Evolutionary conservation across 2,329 filamentous ascomycete species (phyloP).

Genomic region (Calonectria montana): DNA sequence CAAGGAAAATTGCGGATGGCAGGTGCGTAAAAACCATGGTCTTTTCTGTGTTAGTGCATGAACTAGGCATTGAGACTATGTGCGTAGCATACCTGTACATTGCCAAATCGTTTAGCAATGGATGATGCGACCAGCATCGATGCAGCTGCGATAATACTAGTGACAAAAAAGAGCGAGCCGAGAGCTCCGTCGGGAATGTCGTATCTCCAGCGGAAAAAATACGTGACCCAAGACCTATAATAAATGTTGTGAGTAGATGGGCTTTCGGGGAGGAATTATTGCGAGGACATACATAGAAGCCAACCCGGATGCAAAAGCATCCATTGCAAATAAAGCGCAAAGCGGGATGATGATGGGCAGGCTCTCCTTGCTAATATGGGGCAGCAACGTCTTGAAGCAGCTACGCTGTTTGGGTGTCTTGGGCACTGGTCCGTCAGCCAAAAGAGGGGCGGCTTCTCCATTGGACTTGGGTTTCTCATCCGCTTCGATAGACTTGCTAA

Average conservation of each 20-base stretch:
- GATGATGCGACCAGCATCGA: slow-evolving; percentile 66
- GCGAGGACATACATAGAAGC: slow-evolving; percentile 66
- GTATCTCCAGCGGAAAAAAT: slow-evolving; percentile 64
- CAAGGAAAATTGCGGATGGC: slow-evolving; percentile 73
- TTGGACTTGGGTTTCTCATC: slow-evolving; percentile 29
- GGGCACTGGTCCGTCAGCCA: slow-evolving; percentile 16
- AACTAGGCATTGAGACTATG: background rate
- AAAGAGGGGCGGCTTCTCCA: slow-evolving; percentile 43
- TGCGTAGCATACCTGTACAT: slow-evolving; percentile 68
- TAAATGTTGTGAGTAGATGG: background rate
- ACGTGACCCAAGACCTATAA: slow-evolving; percentile 65
- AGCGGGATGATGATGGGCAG: slow-evolving; percentile 68
- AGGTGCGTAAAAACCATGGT: slow-evolving; percentile 83
- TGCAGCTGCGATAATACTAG: slow-evolving; percentile 61
- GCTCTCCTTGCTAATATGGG: slow-evolving; percentile 68
- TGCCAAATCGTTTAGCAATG: slow-evolving; percentile 66
- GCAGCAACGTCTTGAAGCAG: slow-evolving; percentile 53
- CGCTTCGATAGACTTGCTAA: slow-evolving; percentile 61
- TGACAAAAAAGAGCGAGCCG: slow-evolving; percentile 66
- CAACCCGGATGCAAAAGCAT: slow-evolving; percentile 78
- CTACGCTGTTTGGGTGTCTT: background rate
- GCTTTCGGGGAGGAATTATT: background rate
- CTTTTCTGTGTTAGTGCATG: slow-evolving; percentile 43
- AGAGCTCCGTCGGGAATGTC: slow-evolving; percentile 60
- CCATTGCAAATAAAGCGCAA: slow-evolving; percentile 74